Evolutionary conservation across 2,329 filamentous ascomycete species (phyloP).

Genomic region (Dendryphion nanum): DNA sequence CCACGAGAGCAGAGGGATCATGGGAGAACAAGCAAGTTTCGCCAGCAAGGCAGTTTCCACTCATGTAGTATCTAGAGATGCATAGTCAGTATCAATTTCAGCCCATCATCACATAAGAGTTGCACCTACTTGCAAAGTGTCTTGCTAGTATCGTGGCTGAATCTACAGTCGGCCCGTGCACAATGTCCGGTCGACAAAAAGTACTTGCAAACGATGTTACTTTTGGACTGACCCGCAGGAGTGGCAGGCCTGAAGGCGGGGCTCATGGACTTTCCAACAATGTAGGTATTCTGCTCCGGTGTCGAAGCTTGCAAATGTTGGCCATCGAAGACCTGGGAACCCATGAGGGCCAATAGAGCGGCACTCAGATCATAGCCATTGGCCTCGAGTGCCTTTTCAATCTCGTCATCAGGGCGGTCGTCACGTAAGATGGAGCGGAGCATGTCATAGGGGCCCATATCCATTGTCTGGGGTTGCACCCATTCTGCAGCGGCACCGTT

Average conservation of each 20-base stretch:
- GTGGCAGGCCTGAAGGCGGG: constrained; percentile 71
- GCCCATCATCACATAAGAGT: constrained; percentile 2
- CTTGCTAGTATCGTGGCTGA: constrained; percentile 92
- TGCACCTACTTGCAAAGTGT: constrained; percentile 92
- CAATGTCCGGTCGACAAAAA: constrained; percentile 95
- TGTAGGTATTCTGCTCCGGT: constrained; percentile 61
- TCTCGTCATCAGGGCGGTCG: constrained; percentile 86
- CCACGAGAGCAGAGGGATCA: constrained; percentile 83
- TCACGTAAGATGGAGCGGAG: constrained; percentile 90
- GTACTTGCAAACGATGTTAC: constrained; percentile 93
- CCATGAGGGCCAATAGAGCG: constrained; percentile 86
- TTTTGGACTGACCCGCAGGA: constrained; percentile 73
- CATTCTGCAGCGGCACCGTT: constrained; percentile 83
- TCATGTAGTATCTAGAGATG: constrained; percentile 80
- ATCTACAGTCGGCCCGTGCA: constrained; percentile 90
- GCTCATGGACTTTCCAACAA: constrained; percentile 89
- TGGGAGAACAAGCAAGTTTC: constrained; percentile 96
- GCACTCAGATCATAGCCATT: constrained; percentile 93
- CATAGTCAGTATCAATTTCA: constrained; percentile 19
- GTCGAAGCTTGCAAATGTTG: constrained; percentile 47
- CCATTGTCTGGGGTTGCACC: constrained; percentile 64
- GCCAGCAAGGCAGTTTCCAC: constrained; percentile 91
- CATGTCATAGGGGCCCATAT: constrained; percentile 99
- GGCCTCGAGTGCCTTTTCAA: constrained; percentile 82
- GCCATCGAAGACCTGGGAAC: constrained; percentile 58